Conservation (phyloP, 768 basidiomycete genomes). For the Trametes sanguinea region DNA sequence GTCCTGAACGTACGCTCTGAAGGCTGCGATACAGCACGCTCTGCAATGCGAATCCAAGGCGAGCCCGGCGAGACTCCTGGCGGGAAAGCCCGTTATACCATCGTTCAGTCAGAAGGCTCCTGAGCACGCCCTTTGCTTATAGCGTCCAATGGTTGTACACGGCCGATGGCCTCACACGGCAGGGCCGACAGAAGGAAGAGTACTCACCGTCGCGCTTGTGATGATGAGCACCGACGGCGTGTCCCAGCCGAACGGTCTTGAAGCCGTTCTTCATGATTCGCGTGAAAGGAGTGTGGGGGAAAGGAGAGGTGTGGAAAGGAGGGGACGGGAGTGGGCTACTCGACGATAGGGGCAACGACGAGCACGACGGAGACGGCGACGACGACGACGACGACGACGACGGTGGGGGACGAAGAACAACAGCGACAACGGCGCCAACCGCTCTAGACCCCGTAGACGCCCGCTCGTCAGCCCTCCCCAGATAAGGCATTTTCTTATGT, state of each 20-base stretch:
- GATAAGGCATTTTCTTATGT: not conserved
- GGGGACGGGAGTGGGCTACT: slow-evolving; percentile 5
- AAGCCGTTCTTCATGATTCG: slow-evolving; percentile 20
- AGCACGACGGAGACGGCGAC: not conserved
- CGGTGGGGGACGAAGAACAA: not conserved
- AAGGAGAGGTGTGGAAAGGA: not conserved
- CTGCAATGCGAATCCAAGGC: no score
- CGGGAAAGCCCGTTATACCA: no score
- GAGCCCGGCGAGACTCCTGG: no score
- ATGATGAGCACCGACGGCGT: slow-evolving; percentile 13
- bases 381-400: slow-evolving; percentile 10
- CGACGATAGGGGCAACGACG: slow-evolving; percentile 18
- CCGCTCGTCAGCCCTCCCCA: not conserved
- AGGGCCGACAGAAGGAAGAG: not conserved
- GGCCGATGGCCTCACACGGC: no score
- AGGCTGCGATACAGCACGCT: no score
- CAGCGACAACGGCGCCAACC: not conserved
- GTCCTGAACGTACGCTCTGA: no score
- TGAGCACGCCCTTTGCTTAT: no score
- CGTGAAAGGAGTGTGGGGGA: slow-evolving; percentile 20
- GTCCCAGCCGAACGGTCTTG: slow-evolving; percentile 22
- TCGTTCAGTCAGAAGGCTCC: no score
- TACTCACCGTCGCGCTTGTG: slow-evolving; percentile 25
- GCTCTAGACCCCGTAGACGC: slow-evolving; percentile 1
- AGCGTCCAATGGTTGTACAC: no score